phyloP scores from a whole-genome alignment of 805 yeast species.

The Wickerhamiella kurtzmanii region DNA sequence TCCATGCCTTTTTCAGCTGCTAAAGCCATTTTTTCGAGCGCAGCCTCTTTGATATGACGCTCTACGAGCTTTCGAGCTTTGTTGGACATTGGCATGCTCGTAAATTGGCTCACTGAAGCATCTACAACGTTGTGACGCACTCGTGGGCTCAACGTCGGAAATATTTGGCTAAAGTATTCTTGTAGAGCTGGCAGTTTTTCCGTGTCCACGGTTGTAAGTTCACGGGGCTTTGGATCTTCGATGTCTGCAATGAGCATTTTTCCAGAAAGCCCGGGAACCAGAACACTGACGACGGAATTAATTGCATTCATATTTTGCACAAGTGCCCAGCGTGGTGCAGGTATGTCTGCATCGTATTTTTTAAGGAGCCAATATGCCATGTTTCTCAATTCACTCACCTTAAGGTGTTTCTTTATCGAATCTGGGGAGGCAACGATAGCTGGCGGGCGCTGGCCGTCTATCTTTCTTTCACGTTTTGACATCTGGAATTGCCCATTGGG shows the following conservation, averaged over 20 bases:
- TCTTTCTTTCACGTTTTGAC: background rate
- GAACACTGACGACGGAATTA: conserved; percentile 41
- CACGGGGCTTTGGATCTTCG: conserved; percentile 12
- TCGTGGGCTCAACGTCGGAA: conserved; percentile 56
- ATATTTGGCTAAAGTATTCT: conserved; percentile 28
- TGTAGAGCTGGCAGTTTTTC: conserved; percentile 15
- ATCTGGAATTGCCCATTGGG: background rate
- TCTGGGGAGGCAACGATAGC: conserved; percentile 11
- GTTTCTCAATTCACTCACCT: conserved; percentile 32
- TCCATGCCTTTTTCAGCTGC: background rate
- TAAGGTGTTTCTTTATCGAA: conserved; percentile 7
- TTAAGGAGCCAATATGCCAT: conserved; percentile 32
- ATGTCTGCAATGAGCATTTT: background rate
- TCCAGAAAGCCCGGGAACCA: conserved; percentile 47
- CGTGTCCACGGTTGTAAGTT: conserved; percentile 30
- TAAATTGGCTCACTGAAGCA: conserved; percentile 42
- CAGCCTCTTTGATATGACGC: background rate
- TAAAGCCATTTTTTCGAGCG: background rate
- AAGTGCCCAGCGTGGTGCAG: conserved; percentile 38
- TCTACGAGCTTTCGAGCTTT: background rate
- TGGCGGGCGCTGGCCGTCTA: conserved; percentile 20
- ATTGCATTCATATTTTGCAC: conserved; percentile 37
- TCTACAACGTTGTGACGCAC: conserved; percentile 37
- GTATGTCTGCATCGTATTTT: conserved; percentile 23
- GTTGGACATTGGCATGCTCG: conserved; percentile 43